Evolutionary conservation across 1,139 yeast genomes (phyloP), one percentile per base, ranked within the genome.

Genomic region (Insectozyma bohioensis): DNA sequence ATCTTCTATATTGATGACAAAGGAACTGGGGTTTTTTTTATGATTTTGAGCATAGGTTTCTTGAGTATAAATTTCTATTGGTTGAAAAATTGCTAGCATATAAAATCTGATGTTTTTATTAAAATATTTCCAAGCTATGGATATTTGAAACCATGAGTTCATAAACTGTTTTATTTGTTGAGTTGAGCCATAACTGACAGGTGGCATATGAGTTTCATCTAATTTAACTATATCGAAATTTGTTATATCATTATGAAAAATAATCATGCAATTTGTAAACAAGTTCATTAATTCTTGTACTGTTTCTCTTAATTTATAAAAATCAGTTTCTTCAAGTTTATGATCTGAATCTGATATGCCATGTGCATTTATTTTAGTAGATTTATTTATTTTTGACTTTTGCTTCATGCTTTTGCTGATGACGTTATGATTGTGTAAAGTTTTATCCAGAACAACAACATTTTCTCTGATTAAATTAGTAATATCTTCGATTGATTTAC

Each of bases 91-190:
- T 14, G 54, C 51, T 13, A 62, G 30, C 8, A 66, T 20, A 25
- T 43, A 54, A 36, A 46, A 66, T 14, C 67, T 40, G 2, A 67
- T 54, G 22, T 53, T 55, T 18, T 45, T 43, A 35, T 63, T 58
- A 43, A 67, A 67, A 33, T 58, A 63, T 5, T 35, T 18, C 72
- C 72, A 67, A 20, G 50, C 49, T 4, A 39, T 40, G 4, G 45
- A 41, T 3, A 59, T 37, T 19, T 32, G 28, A 4, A 37, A 31
- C 67, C 66, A 61, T 4, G 45, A 45, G 20, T 35, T 43, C 4
- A 27, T 28, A 5, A 33, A 30, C 14, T 23, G n/a, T 13, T 12
- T 21, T 20, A 12, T 13, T 13, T 26, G 15, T 24, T n/a, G 31
- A 12, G 30, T 14, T 16, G n/a, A n/a, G n/a, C n/a, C n/a, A n/a